phyloP scores from a whole-genome alignment of 352 stramenopile genomes.

The Detonula confervacea region DNA sequence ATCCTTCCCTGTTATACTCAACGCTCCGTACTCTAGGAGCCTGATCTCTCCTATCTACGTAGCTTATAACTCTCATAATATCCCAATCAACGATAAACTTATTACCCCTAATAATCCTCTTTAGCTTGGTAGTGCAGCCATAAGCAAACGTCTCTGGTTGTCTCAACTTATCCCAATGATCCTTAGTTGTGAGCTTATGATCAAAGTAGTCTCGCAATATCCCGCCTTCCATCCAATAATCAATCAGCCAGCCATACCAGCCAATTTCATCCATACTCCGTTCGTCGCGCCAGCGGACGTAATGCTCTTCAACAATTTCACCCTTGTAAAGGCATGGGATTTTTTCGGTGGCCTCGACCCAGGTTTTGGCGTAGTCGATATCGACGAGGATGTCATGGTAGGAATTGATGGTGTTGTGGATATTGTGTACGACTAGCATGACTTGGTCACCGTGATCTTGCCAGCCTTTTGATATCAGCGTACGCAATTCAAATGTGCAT shows the following conservation, averaged over 20 bases:
- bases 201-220: constrained; percentile 49
- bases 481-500: no score
- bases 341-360: not conserved
- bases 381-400: not conserved
- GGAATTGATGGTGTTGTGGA: not conserved
- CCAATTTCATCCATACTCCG: constrained; percentile 19
- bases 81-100: no score
- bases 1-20: no score
- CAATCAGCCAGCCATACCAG: constrained; percentile 51
- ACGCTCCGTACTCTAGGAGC: no score
- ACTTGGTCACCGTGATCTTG: not conserved
- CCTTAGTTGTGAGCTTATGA: constrained; percentile 48
- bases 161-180: no score
- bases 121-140: no score
- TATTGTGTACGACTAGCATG: not conserved
- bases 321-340: not conserved
- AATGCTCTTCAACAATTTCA: not conserved
- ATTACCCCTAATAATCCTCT: no score
- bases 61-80: no score
- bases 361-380: not conserved
- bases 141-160: no score
- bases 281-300: constrained; percentile 1
- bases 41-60: no score
- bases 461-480: no score
- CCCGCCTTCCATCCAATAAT: constrained; percentile 52